Evolutionary conservation across 768 basidiomycete genomes (phyloP), one percentile per base, ranked within the genome.

Genomic region (Termitomyces bulborhizus): DNA sequence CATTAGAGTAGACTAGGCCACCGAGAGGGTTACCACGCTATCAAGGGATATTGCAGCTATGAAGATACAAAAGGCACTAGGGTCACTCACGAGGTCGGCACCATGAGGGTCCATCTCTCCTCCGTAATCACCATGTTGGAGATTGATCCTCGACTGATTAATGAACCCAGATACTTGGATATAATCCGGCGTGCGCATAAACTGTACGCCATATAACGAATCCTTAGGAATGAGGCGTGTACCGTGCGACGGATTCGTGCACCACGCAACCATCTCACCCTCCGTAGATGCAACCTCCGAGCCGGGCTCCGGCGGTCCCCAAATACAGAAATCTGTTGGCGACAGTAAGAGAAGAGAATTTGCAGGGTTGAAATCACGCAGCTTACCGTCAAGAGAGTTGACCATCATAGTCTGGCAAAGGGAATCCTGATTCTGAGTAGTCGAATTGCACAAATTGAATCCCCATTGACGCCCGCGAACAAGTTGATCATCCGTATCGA

Each of bases 71-170:
- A 31, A 32, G 4, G 42, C 24, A 18, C 3, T 37, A 42, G 27
- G 27, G 0, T 27, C 11, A 66, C 69, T 51, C 34, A 65, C 72
- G 24, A 71, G 52, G 65, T 90, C 88, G 57, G 86, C 86, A 55
- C 88, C 88, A 58, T 86, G 84, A 15, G 86, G 81, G 67, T 90
- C 86, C 50, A 90, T 76, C 69, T 92, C 90, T 55, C 90, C 90
- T 60, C 91, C 90, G 34, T 63, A 79, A 62, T 93, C 90, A 12
- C 54, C 67, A 0, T 66, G 11, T 11, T 66, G 53, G 18, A 91
- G 59, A 69, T 86, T 76, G 58, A 93, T 68, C 45, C 64, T 57
- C 3, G 70, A 71, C 70, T 92, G 88, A 64, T 90, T 73, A 57
- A 85, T 72, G 68, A 76, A 82, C 8, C 86, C 90, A 40, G 76